phyloP scores from a whole-genome alignment of 2,329 filamentous ascomycete genomes.

The Plectosphaerella plurivora region DNA sequence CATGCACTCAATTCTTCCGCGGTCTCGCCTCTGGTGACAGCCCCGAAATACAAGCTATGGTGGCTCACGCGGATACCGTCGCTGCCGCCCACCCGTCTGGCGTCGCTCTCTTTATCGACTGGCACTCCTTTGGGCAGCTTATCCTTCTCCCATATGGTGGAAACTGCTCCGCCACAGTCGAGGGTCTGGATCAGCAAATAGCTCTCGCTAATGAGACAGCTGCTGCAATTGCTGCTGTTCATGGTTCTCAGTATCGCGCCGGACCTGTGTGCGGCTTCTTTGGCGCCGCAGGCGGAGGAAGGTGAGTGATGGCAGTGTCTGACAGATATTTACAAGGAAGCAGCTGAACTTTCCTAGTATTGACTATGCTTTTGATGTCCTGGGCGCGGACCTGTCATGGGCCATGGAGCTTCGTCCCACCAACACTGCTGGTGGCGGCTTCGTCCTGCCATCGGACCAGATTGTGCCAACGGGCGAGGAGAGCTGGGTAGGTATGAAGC shows the following conservation, averaged over 20 bases:
- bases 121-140: slow-evolving; percentile 51
- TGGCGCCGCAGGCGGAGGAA: slow-evolving; percentile 47
- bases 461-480: slow-evolving; percentile 39
- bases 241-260: slow-evolving; percentile 33
- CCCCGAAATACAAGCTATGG: slow-evolving; percentile 43
- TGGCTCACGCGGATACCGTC: slow-evolving; percentile 24
- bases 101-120: slow-evolving; percentile 53
- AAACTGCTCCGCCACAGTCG: slow-evolving; percentile 42
- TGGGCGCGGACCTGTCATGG: slow-evolving; percentile 34
- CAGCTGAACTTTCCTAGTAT: no score
- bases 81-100: slow-evolving; percentile 23
- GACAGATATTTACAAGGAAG: no score
- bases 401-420: slow-evolving; percentile 31
- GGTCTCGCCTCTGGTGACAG: slow-evolving; percentile 30
- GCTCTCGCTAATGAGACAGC: slow-evolving; percentile 42
- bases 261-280: slow-evolving; percentile 57
- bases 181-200: slow-evolving; percentile 43
- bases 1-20: slow-evolving; percentile 37
- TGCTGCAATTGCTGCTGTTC: slow-evolving; percentile 41
- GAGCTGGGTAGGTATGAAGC: slow-evolving; percentile 48
- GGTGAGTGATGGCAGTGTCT: no score
- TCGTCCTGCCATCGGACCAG: slow-evolving; percentile 35
- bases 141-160: slow-evolving; percentile 55
- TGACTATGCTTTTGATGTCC: slow-evolving; percentile 39
- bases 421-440: slow-evolving; percentile 32